Percentiles rank a stretch among this genome's conserved stretches.
Evolutionary conservation across 176 grass and related monocot genomes (phyloP).

Genomic region (Phragmites australis): DNA sequence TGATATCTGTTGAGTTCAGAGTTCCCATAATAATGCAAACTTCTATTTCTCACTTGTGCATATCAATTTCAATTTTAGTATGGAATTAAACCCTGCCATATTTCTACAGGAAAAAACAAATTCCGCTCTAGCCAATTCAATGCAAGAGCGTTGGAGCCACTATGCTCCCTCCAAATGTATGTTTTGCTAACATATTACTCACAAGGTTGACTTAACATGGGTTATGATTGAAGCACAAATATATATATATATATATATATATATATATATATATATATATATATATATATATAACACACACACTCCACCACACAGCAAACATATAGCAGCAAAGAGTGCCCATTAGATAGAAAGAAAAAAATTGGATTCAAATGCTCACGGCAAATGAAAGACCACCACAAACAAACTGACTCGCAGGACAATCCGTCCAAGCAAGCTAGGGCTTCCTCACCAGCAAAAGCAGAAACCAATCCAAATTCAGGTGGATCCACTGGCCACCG

Average conservation of each 20-base stretch:
- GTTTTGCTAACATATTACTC: background rate
- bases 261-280: no score
- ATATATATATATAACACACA: no score
- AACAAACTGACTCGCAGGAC: background rate
- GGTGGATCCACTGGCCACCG: background rate
- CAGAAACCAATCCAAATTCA: background rate
- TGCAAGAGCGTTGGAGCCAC: background rate
- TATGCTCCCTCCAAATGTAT: background rate
- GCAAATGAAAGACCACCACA: background rate
- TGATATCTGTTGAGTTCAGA: background rate
- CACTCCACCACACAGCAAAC: background rate
- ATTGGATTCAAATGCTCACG: background rate
- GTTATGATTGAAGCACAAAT: no score
- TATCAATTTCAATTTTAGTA: no score
- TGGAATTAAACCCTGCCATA: no score
- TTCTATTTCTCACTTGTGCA: background rate
- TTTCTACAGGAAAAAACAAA: constrained; percentile 18
- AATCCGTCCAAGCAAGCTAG: background rate
- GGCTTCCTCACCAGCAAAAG: background rate
- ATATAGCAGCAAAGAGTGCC: background rate
- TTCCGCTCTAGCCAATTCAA: background rate
- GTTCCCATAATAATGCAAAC: background rate
- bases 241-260: no score
- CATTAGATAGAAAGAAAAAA: background rate
- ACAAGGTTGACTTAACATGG: background rate